A percentile compares a stretch with the other conserved stretches of the same genome.
Evolutionary conservation across 75 land plant genomes (phyloP).

Genomic region (Pinus albicaulis): DNA sequence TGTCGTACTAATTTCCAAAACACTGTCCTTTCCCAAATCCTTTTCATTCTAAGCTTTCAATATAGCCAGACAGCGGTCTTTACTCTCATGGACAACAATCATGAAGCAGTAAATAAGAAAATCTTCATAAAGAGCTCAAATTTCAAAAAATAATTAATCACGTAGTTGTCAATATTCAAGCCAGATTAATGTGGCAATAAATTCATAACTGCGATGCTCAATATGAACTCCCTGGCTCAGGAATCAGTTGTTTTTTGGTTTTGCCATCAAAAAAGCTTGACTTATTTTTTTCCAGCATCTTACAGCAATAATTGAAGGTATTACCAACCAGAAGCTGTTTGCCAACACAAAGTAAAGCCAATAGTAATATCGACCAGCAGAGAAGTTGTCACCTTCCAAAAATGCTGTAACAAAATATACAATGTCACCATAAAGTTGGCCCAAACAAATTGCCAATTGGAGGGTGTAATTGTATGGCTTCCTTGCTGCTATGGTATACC

Average conservation of each 20-base stretch:
- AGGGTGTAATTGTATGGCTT: constrained; percentile 72
- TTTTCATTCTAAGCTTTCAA: not conserved
- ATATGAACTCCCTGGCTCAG: not conserved
- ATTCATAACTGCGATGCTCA: not conserved
- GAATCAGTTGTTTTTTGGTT: constrained; percentile 5
- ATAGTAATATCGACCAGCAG: constrained; percentile 51
- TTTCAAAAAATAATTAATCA: not conserved
- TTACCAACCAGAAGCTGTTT: constrained; percentile 70
- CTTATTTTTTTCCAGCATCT: constrained; percentile 77
- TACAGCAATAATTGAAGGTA: constrained; percentile 57
- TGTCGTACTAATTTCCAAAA: not conserved
- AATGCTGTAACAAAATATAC: constrained; percentile 60
- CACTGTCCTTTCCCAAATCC: not conserved
- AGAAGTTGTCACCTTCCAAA: constrained; percentile 69
- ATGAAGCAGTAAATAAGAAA: constrained; percentile 1
- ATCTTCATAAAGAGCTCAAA: not conserved
- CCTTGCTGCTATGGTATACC: constrained; percentile 75
- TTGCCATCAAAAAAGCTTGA: constrained; percentile 34
- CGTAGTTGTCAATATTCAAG: not conserved
- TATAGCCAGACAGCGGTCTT: not conserved
- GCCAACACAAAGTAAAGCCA: constrained; percentile 72
- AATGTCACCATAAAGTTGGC: constrained; percentile 77
- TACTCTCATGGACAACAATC: not conserved
- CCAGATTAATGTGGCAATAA: not conserved
- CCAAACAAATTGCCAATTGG: constrained; percentile 65